Evolutionary conservation across 495 filamentous ascomycete genomes (phyloP).

Genomic region (Jackrogersella multiformis): DNA sequence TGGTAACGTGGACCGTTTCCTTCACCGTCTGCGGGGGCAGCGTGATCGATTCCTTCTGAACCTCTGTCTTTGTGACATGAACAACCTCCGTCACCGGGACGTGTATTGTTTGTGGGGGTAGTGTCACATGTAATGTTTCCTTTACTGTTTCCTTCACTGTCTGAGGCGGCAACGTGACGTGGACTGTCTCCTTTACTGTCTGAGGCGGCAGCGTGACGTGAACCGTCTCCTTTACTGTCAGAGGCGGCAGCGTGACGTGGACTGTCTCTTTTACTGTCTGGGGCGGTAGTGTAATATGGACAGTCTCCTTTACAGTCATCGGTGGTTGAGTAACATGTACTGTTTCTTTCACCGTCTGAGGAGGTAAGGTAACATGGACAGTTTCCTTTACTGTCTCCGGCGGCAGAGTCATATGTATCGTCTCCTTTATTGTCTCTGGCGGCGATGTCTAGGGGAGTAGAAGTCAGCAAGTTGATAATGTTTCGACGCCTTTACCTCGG

Average conservation of each 20-base stretch:
- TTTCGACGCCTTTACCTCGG: too few species aligned
- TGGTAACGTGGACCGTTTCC: slow-evolving; percentile 33
- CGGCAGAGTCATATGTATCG: slow-evolving; percentile 16
- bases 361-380: slow-evolving; percentile 18
- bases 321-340: slow-evolving; percentile 17
- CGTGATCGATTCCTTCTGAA: slow-evolving; percentile 22
- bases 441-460: slow-evolving; percentile 7
- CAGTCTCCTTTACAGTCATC: slow-evolving; percentile 18
- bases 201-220: slow-evolving; percentile 21
- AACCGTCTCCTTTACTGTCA: slow-evolving; percentile 21
- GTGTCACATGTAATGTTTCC: slow-evolving; percentile 23
- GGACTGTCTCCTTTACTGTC: slow-evolving; percentile 22
- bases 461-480: slow-evolving; percentile 8
- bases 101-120: slow-evolving; percentile 23
- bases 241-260: slow-evolving; percentile 13
- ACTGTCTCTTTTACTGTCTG: slow-evolving; percentile 23
- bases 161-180: slow-evolving; percentile 13
- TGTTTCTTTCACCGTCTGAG: slow-evolving; percentile 19
- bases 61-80: slow-evolving; percentile 27
- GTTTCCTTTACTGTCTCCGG: slow-evolving; percentile 27
- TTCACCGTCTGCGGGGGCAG: slow-evolving; percentile 30
- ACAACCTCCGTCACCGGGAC: slow-evolving; percentile 26
- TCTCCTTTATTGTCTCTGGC: slow-evolving; percentile 25
- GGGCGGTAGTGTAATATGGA: slow-evolving; percentile 18
- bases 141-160: slow-evolving; percentile 26